These are phyloP conservation scores for Nicotiana otophora DNA, from an alignment of 257 asterid species.

Conservation along the genomic window DNA sequence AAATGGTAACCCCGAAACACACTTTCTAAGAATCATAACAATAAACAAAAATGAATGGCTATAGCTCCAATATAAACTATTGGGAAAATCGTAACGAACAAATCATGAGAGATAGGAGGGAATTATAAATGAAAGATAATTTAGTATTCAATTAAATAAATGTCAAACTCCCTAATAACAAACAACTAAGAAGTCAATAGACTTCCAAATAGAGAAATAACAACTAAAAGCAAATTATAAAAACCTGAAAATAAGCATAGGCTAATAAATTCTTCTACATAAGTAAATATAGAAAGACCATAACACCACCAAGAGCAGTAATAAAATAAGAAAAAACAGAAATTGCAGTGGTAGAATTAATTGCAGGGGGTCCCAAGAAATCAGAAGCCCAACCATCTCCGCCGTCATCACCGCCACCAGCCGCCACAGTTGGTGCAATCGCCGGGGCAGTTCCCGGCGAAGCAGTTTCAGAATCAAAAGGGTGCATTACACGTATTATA, in stretches of 20 bases:
- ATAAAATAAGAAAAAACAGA: conserved; percentile 24
- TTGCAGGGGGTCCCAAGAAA: conserved; percentile 19
- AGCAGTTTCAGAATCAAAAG: conserved; percentile 23
- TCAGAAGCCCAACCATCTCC: conserved; percentile 13
- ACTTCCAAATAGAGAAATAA: neutral
- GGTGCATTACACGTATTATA: conserved; percentile 63
- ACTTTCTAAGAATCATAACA: no score
- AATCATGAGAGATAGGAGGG: no score
- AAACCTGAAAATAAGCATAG: neutral
- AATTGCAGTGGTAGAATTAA: conserved; percentile 23
- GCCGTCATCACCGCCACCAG: conserved; percentile 10
- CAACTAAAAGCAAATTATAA: neutral
- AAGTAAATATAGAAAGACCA: conserved; percentile 22
- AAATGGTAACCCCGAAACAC: no score
- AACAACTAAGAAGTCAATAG: neutral
- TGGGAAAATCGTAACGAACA: no score
- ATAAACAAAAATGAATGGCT: no score
- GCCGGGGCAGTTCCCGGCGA: conserved; percentile 34
- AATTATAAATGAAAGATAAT: no score
- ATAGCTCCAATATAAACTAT: no score
- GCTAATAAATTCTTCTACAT: conserved; percentile 16
- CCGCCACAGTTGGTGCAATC: conserved; percentile 9
- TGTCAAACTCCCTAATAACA: no score
- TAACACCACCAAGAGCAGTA: conserved; percentile 23
- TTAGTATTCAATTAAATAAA: no score